Conservation (phyloP, 768 basidiomycete species). For the Tulasnella sp. region DNA sequence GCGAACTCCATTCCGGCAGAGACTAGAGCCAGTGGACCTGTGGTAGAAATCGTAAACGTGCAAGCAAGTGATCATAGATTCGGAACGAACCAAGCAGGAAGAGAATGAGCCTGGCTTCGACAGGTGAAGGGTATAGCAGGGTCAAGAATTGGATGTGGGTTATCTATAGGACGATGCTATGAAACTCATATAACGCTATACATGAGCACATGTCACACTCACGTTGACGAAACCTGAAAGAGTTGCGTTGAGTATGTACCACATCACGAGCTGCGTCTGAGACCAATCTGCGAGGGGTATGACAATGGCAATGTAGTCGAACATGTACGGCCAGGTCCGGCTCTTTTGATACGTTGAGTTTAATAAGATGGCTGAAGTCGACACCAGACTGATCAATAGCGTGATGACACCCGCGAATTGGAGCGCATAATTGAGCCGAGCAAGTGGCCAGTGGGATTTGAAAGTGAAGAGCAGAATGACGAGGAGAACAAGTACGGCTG, state of each 20-base stretch:
- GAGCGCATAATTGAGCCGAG: constrained; percentile 81
- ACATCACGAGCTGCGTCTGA: constrained; percentile 51
- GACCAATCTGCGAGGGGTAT: constrained; percentile 67
- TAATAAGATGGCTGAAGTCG: constrained; percentile 68
- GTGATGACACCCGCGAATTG: constrained; percentile 76
- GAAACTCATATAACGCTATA: background rate
- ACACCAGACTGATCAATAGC: constrained; percentile 64
- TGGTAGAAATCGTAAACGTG: no score
- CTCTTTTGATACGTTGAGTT: constrained; percentile 48
- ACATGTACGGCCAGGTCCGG: constrained; percentile 87
- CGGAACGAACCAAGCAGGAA: constrained; percentile 54
- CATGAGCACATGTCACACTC: constrained; percentile 21
- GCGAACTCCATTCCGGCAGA: constrained; percentile 78
- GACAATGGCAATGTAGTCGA: constrained; percentile 76
- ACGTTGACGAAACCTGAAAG: constrained; percentile 81
- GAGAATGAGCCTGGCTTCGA: constrained; percentile 81
- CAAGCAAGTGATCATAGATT: no score
- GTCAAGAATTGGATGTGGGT: constrained; percentile 98
- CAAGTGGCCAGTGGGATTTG: constrained; percentile 92
- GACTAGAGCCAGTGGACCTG: constrained; percentile 74
- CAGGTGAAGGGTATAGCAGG: constrained; percentile 79
- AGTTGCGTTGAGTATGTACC: constrained; percentile 81
- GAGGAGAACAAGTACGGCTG: constrained; percentile 73
- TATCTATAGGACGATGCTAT: constrained; percentile 39
- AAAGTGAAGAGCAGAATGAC: constrained; percentile 91